Evolutionary conservation across 164 flowering plant genomes (phyloP).

Genomic region (Umbilicus rupestris): DNA sequence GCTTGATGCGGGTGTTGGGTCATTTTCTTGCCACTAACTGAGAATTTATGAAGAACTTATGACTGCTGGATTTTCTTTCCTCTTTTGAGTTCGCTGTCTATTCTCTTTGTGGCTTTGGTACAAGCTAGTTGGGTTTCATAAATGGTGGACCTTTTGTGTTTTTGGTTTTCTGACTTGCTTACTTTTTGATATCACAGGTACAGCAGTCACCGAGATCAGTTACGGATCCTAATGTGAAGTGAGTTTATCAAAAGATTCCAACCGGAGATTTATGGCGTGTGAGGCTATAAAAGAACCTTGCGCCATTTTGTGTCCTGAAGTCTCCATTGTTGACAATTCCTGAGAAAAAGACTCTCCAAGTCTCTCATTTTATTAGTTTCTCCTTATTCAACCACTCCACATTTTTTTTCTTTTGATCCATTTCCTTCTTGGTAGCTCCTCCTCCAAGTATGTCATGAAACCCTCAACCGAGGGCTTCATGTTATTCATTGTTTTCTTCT

Average conservation of each 20-base stretch:
- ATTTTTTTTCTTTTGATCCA: not conserved
- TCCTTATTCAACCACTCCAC: not conserved
- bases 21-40: conserved; percentile 3
- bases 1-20: not conserved
- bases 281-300: not conserved
- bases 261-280: not conserved
- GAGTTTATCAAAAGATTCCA: not conserved
- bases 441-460: not conserved
- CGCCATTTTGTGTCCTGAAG: not conserved
- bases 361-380: not conserved
- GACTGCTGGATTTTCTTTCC: not conserved
- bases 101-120: not conserved
- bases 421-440: not conserved
- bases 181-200: not conserved
- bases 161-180: not conserved
- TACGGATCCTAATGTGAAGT: not conserved
- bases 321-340: not conserved
- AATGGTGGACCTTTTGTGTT: not conserved
- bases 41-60: not conserved
- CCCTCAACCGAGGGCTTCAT: not conserved
- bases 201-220: not conserved
- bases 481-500: not conserved
- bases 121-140: not conserved
- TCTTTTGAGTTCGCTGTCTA: not conserved
- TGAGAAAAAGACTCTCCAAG: not conserved